Evolutionary conservation across 345 rosid species (phyloP), one percentile per base, ranked within the genome.

Genomic region (Camelina neglecta): DNA sequence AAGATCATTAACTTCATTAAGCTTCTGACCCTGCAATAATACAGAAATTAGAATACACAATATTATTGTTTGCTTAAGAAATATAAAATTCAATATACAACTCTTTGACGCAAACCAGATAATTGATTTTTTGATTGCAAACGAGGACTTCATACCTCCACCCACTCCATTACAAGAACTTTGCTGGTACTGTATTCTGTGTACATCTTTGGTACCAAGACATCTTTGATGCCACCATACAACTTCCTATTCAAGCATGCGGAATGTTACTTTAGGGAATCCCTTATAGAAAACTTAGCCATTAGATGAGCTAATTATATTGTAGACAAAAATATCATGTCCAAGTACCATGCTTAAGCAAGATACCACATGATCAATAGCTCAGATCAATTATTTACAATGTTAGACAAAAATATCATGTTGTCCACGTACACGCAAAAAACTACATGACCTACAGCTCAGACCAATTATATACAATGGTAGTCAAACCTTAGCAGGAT

Each of bases 81-180:
- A 61, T 21, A 77, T 18, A 48, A 71, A 16, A 12, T 20, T 8
- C 15, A 51, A 76, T 61, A 76, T 39, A 57, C 23, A 67, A 59
- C 33, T 41, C 49, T 54, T 61, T 54, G 49, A 24, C 10, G 26
- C 18, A 75, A 68, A 54, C 47, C 47, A 49, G 18, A 18, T 18
- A 18, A 18, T 18, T 18, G 18, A 18, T 53, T 50, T 24, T 58
- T 59, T 33, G 10, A n/a, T n/a, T 51, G 56, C 44, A 1, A 78
- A 51, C 10, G 4, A 15, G 61, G 47, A 55, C 53, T 58, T 29
- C 82, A 62, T 87, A 93, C 98, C 98, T 90, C 96, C 69, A 93
- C 82, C 98, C 98, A 93, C 77, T 91, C 94, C 98, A 91, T 93
- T 26, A 86, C 88, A 82, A 93, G 91, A 70, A 93, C 94, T 81